phyloP scores from a whole-genome alignment of 495 filamentous ascomycete species.

The Articulospora tetracladia region DNA sequence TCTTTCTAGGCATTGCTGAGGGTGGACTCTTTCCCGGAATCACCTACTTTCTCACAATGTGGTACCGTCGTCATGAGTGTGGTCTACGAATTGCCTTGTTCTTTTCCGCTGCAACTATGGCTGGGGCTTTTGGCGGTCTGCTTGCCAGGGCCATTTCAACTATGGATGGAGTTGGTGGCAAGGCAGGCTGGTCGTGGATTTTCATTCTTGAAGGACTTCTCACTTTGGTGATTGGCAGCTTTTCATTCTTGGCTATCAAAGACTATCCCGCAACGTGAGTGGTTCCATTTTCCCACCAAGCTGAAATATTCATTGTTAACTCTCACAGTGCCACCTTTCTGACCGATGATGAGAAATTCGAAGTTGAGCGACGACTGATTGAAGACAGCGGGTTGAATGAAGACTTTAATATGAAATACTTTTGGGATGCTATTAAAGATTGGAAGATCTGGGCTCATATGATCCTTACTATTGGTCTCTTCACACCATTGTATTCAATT shows the following conservation, averaged over 20 bases:
- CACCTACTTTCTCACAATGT: slow-evolving; percentile 54
- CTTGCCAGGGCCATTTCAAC: slow-evolving; percentile 61
- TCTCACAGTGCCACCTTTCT: slow-evolving; percentile 44
- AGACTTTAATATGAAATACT: slow-evolving; percentile 63
- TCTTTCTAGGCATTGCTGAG: slow-evolving; percentile 57
- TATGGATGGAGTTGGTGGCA: slow-evolving; percentile 46
- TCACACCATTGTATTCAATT: slow-evolving; percentile 60
- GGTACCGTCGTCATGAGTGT: slow-evolving; percentile 58
- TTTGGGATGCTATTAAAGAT: slow-evolving; percentile 60
- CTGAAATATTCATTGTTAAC: slow-evolving; percentile 3
- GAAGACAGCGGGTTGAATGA: slow-evolving; percentile 66
- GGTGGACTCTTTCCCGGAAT: slow-evolving; percentile 54
- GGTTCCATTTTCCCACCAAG: too few relatives aligned
- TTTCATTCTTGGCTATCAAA: slow-evolving; percentile 49
- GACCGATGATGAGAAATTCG: slow-evolving; percentile 39
- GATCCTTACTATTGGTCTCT: slow-evolving; percentile 44
- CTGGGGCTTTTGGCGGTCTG: slow-evolving; percentile 58
- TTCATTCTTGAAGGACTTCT: slow-evolving; percentile 59
- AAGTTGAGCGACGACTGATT: slow-evolving; percentile 45
- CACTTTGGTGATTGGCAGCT: slow-evolving; percentile 32
- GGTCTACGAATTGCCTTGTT: slow-evolving; percentile 54
- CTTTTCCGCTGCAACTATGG: slow-evolving; percentile 51
- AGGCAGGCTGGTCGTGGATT: slow-evolving; percentile 63
- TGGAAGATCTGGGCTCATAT: slow-evolving; percentile 59
- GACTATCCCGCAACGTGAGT: slow-evolving; percentile 52